phyloP scores from a whole-genome alignment of 129 eudicot species.

The Centaurea solstitialis region DNA sequence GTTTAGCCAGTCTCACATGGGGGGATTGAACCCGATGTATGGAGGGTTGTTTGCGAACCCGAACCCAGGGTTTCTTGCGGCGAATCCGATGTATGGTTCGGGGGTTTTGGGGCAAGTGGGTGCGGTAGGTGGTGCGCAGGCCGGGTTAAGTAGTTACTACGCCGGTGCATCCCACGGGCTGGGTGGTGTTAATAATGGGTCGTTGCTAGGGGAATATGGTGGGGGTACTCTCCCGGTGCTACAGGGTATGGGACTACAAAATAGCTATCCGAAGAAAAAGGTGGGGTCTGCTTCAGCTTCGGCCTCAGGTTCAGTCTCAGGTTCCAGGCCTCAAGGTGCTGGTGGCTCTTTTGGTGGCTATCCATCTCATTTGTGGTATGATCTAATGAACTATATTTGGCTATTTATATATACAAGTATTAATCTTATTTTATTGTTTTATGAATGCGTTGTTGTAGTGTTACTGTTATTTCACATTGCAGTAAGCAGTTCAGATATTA shows the following conservation, averaged over 20 bases:
- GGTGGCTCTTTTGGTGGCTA: slow-evolving; percentile 49
- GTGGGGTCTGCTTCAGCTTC: slow-evolving; percentile 16
- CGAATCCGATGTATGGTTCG: slow-evolving; percentile 34
- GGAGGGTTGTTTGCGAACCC: slow-evolving; percentile 50
- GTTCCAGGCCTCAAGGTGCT: slow-evolving; percentile 43
- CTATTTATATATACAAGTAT: slow-evolving; percentile 6
- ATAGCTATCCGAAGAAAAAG: slow-evolving; percentile 45
- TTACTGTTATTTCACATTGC: slow-evolving; percentile 12
- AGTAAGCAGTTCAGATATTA: neutral
- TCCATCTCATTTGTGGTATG: slow-evolving; percentile 47
- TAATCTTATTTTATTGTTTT: slow-evolving; percentile 1
- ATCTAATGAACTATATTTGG: slow-evolving; percentile 15
- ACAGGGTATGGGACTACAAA: slow-evolving; percentile 51
- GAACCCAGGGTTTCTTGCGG: slow-evolving; percentile 38
- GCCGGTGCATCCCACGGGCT: slow-evolving; percentile 50
- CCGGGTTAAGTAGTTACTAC: slow-evolving; percentile 43
- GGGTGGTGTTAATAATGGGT: slow-evolving; percentile 41
- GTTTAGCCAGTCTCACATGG: slow-evolving; percentile 42
- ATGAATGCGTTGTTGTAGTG: neutral
- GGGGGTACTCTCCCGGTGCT: slow-evolving; percentile 28
- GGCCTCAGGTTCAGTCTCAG: slow-evolving; percentile 24
- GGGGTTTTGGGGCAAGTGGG: slow-evolving; percentile 43
- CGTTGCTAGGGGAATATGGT: slow-evolving; percentile 41
- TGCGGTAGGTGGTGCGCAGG: slow-evolving; percentile 19
- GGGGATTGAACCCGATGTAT: slow-evolving; percentile 41